A percentile compares a stretch with the other conserved stretches of the same genome.
These are phyloP conservation scores for Peniophora sp. DNA, from an alignment of 1,284 basidiomycete species.

Conservation along the genomic window DNA sequence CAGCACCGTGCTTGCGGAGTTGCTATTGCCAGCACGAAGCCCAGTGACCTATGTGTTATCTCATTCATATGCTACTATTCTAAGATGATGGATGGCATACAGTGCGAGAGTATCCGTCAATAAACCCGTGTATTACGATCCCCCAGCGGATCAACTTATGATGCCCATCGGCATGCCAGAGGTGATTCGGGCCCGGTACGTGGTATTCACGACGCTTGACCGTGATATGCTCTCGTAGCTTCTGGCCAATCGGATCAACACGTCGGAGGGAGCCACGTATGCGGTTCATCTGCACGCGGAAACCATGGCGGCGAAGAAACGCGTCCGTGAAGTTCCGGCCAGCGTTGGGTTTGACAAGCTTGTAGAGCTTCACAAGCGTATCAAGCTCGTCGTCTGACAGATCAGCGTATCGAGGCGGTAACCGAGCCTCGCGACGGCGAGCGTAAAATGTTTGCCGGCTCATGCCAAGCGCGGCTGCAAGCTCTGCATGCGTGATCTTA, in stretches of 20 bases:
- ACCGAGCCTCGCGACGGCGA: background rate
- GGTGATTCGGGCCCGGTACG: conserved; percentile 25
- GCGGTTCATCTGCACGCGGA: conserved; percentile 10
- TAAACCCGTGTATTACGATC: conserved; percentile 38
- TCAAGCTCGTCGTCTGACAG: conserved; percentile 10
- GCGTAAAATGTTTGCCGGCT: conserved; percentile 8
- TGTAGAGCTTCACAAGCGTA: conserved; percentile 6
- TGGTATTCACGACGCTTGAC: conserved; percentile 23
- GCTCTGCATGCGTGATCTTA: too few relatives aligned
- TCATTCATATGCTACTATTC: background rate
- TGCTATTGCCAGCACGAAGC: conserved; percentile 28
- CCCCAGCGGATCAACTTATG: conserved; percentile 44
- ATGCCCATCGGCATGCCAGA: conserved; percentile 44
- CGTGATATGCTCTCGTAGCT: conserved; percentile 6
- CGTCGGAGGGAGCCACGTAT: conserved; percentile 8
- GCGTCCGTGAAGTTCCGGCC: conserved; percentile 10
- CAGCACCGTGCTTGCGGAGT: conserved; percentile 29
- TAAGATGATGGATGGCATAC: conserved; percentile 17
- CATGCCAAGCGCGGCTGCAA: too few relatives aligned
- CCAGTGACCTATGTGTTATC: conserved; percentile 27
- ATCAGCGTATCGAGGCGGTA: conserved; percentile 2
- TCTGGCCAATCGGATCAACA: conserved; percentile 11
- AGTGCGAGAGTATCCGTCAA: conserved; percentile 33
- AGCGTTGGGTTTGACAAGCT: conserved; percentile 9
- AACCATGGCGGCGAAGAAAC: conserved; percentile 3